Conservation (phyloP, 495 filamentous ascomycete genomes). For the Annulohypoxylon stygium region DNA sequence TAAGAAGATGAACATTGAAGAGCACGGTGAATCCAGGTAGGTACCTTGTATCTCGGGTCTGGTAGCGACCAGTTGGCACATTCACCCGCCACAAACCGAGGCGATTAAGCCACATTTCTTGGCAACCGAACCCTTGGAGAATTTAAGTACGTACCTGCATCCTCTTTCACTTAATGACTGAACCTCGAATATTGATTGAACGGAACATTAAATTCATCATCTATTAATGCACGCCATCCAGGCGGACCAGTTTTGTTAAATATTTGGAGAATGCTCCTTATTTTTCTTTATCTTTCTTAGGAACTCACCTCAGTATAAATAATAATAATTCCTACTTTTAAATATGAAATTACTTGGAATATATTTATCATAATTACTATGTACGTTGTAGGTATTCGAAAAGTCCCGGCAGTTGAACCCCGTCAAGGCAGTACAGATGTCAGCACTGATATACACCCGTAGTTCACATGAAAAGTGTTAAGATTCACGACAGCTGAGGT, state of each 20-base stretch:
- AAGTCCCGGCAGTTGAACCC: no score
- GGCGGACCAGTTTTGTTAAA: neutral
- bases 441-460: neutral
- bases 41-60: conserved; percentile 5
- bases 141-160: conserved; percentile 14
- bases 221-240: conserved; percentile 11
- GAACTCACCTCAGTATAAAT: neutral
- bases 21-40: neutral
- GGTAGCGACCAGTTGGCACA: neutral
- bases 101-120: conserved; percentile 12
- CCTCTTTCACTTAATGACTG: neutral
- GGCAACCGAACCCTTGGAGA: conserved; percentile 3
- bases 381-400: neutral
- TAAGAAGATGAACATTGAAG: neutral
- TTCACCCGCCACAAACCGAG: conserved; percentile 10
- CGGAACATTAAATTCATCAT: conserved; percentile 7
- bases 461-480: neutral
- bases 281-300: neutral
- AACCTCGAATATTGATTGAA: neutral
- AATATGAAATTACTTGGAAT: no score
- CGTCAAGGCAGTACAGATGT: neutral
- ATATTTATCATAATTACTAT: neutral
- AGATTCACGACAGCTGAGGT: no score
- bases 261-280: neutral
- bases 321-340: neutral